These are phyloP conservation scores for Populus ilicifolia DNA, from an alignment of 345 rosid genomes.

Conservation along the genomic window DNA sequence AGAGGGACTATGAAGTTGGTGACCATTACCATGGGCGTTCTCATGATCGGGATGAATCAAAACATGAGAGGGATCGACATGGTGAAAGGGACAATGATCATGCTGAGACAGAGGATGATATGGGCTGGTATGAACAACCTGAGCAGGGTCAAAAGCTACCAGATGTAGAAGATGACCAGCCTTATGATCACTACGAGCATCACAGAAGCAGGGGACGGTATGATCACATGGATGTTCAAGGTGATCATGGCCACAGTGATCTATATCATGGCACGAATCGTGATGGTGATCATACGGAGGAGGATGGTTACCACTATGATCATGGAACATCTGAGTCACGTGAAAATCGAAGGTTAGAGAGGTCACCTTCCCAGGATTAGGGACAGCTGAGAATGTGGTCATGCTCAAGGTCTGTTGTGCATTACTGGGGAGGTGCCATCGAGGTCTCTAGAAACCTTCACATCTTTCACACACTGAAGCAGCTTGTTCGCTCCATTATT, in stretches of 20 bases:
- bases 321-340: constrained; percentile 32
- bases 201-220: constrained; percentile 42
- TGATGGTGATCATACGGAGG: constrained; percentile 55
- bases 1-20: constrained; percentile 26
- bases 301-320: constrained; percentile 61
- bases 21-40: constrained; percentile 49
- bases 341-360: constrained; percentile 25
- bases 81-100: constrained; percentile 60
- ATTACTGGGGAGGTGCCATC: neutral
- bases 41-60: constrained; percentile 63
- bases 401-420: neutral
- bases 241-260: constrained; percentile 58
- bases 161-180: constrained; percentile 43
- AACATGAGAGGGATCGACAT: constrained; percentile 53
- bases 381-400: constrained; percentile 12
- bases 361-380: constrained; percentile 20
- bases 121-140: constrained; percentile 50
- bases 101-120: constrained; percentile 48
- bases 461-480: neutral
- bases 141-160: constrained; percentile 48
- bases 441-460: neutral
- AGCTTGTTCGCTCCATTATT: neutral
- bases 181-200: constrained; percentile 51
- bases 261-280: constrained; percentile 50
- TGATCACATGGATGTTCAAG: constrained; percentile 36